Evolutionary conservation across 352 stramenopile genomes (phyloP).

Genomic region (Pythium oligandrum): DNA sequence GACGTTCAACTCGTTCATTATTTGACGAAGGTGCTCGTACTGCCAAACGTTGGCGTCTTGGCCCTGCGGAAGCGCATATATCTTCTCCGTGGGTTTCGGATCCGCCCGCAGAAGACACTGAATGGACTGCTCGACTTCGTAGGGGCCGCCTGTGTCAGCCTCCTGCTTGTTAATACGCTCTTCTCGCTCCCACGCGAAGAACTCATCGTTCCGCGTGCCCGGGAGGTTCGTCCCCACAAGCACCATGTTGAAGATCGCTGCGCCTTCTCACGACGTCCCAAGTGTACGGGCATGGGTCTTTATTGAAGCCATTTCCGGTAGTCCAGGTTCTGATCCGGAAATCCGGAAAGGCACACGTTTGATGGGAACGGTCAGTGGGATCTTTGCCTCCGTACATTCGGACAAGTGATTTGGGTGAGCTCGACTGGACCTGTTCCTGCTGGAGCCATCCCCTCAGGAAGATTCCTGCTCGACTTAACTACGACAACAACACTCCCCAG

Average conservation of each 20-base stretch:
- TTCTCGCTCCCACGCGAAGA: conserved; percentile 65
- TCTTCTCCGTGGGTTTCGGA: conserved; percentile 45
- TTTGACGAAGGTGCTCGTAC: conserved; percentile 79
- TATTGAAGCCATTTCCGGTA: too few relatives aligned
- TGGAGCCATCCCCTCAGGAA: too few relatives aligned
- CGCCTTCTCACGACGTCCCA: too few relatives aligned
- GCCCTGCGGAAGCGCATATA: conserved; percentile 74
- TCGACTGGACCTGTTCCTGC: too few relatives aligned
- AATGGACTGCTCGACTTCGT: conserved; percentile 77
- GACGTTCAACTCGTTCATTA: conserved; percentile 82
- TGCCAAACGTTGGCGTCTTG: conserved; percentile 84
- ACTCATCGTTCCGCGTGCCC: conserved; percentile 72
- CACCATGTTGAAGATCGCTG: conserved; percentile 6
- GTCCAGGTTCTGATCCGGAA: too few relatives aligned
- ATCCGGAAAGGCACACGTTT: too few relatives aligned
- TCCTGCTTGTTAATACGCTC: conserved; percentile 1
- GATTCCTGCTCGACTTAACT: too few relatives aligned
- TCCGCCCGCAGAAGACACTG: conserved; percentile 62
- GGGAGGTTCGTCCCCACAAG: conserved; percentile 69
- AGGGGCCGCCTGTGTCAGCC: conserved; percentile 42
- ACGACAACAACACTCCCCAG: too few relatives aligned
- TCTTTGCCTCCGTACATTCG: too few relatives aligned
- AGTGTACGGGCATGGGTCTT: too few relatives aligned
- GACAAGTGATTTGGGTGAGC: too few relatives aligned
- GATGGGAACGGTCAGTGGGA: too few relatives aligned